phyloP scores from a whole-genome alignment of 148 eudicot species.

The Pharnaceum exiguum region DNA sequence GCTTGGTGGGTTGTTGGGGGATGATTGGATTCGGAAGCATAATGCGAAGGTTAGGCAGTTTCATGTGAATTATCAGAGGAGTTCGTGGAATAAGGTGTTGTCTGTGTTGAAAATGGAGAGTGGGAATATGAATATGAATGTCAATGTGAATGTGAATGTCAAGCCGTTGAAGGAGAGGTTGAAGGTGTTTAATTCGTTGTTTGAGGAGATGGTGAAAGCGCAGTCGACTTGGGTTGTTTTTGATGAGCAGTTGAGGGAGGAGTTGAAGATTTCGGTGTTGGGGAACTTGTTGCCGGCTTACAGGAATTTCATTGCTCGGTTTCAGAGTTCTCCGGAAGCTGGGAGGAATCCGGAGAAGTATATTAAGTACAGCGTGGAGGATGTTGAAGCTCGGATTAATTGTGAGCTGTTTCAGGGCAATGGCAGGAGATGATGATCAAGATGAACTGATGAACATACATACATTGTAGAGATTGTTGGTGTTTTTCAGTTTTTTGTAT shows the following conservation, averaged over 20 bases:
- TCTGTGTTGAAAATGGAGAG: conserved; percentile 63
- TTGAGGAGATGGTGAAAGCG: conserved; percentile 60
- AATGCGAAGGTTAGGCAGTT: conserved; percentile 63
- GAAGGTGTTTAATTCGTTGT: conserved; percentile 58
- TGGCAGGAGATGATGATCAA: conserved; percentile 22
- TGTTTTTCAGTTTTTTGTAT: background rate
- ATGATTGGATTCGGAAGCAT: conserved; percentile 87
- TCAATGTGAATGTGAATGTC: conserved; percentile 27
- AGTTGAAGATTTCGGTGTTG: conserved; percentile 50
- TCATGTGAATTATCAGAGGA: conserved; percentile 70
- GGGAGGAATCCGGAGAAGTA: conserved; percentile 74
- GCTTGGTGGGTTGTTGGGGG: conserved; percentile 71
- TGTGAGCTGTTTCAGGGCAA: conserved; percentile 65
- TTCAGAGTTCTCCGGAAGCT: conserved; percentile 48
- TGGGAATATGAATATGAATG: conserved; percentile 25
- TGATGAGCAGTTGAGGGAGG: conserved; percentile 74
- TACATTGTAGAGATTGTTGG: background rate
- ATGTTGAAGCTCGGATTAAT: conserved; percentile 62
- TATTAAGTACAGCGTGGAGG: conserved; percentile 62
- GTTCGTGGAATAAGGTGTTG: conserved; percentile 78
- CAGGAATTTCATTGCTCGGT: conserved; percentile 60
- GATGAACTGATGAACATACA: conserved; percentile 1
- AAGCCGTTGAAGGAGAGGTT: conserved; percentile 70
- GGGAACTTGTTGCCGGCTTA: conserved; percentile 57
- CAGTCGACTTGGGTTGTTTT: conserved; percentile 82